These are phyloP conservation scores for Volvariella surrecta DNA, from an alignment of 1,284 basidiomycete genomes.

Conservation along the genomic window DNA sequence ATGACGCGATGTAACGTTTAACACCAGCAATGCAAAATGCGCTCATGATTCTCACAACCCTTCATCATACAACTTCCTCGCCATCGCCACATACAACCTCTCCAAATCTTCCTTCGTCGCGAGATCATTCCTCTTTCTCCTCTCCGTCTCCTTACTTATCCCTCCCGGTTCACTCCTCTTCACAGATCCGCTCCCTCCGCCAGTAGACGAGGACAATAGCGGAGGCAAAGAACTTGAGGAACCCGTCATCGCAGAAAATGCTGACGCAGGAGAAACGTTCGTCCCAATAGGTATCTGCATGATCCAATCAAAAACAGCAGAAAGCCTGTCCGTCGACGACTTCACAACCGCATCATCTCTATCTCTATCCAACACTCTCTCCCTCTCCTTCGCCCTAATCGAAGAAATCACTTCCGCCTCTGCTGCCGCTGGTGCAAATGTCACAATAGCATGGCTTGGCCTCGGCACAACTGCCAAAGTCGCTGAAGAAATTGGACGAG, in stretches of 20 bases:
- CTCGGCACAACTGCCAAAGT: no score
- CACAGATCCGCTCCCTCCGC: constrained; percentile 10
- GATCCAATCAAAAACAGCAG: constrained; percentile 69
- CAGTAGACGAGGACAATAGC: constrained; percentile 9
- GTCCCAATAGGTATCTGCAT: constrained; percentile 47
- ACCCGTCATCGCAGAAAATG: constrained; percentile 14
- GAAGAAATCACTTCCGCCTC: constrained; percentile 4
- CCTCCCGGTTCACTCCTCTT: constrained; percentile 12
- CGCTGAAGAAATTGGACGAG: neutral
- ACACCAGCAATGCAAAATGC: no score
- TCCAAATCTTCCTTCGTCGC: constrained; percentile 60
- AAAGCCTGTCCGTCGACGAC: constrained; percentile 61
- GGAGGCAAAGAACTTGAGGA: constrained; percentile 8
- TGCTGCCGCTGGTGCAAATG: constrained; percentile 7
- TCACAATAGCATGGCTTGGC: neutral
- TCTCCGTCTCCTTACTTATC: constrained; percentile 20
- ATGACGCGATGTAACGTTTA: no score
- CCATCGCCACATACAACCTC: constrained; percentile 67
- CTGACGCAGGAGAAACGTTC: no score
- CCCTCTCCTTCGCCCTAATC: constrained; percentile 13
- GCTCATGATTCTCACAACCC: constrained; percentile 61
- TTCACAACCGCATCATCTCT: constrained; percentile 51
- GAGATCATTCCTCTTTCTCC: constrained; percentile 37
- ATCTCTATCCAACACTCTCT: constrained; percentile 20
- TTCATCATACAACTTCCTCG: constrained; percentile 74